A percentile compares a stretch with the other conserved stretches of the same genome.
These are phyloP conservation scores for Solanum infundibuliforme DNA, from an alignment of 257 asterid species.

Conservation along the genomic window DNA sequence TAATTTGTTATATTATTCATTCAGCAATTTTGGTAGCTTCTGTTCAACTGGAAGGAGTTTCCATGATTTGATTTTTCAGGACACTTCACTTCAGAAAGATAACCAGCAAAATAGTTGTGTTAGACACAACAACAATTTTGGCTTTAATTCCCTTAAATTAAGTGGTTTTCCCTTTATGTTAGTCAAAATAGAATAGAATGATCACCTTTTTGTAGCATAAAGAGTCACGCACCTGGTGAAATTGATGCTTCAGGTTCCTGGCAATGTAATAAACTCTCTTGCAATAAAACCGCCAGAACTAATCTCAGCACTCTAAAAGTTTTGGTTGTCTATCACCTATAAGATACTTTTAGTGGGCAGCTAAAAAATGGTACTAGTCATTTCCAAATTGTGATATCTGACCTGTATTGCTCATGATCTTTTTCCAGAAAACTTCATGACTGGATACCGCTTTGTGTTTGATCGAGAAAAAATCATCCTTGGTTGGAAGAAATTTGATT, in stretches of 20 bases:
- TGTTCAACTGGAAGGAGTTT: background rate
- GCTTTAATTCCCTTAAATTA: background rate
- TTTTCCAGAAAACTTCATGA: conserved; percentile 70
- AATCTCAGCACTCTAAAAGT: background rate
- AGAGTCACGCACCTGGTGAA: background rate
- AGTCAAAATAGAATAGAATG: background rate
- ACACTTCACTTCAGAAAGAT: background rate
- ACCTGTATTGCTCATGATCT: background rate
- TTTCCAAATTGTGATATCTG: background rate
- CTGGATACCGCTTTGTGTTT: conserved; percentile 72
- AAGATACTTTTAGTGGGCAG: background rate
- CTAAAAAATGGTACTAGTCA: background rate
- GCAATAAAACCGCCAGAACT: background rate
- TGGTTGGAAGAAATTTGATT: conserved; percentile 67
- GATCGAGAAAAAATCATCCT: conserved; percentile 76
- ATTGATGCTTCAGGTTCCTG: background rate
- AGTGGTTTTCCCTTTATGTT: background rate
- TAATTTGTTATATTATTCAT: background rate
- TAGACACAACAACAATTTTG: background rate
- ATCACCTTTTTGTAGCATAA: background rate
- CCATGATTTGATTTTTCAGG: background rate
- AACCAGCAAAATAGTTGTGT: background rate
- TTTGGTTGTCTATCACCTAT: background rate
- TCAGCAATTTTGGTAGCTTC: background rate
- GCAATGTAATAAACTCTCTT: background rate